Conservation (phyloP, 768 basidiomycete species). For the Coprinellus micaceus region DNA sequence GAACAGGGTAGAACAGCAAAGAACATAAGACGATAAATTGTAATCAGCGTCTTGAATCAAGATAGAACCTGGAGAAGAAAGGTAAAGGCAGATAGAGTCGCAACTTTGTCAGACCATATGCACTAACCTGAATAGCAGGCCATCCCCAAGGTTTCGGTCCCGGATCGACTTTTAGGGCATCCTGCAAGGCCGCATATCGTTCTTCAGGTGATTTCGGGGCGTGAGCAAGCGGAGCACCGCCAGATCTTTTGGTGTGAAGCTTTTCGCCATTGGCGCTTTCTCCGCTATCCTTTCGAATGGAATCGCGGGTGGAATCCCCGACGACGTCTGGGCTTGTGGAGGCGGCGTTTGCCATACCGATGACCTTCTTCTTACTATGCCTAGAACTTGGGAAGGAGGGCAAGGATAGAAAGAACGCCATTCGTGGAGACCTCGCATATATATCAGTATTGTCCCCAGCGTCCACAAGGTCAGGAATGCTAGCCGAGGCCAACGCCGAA, state of each 20-base stretch:
- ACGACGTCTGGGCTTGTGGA: not conserved
- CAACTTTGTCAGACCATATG: too few relatives aligned
- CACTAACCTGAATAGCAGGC: conserved; percentile 36
- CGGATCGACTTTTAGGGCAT: conserved; percentile 39
- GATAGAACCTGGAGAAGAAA: not conserved
- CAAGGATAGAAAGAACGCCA: too few relatives aligned
- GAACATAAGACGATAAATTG: not conserved
- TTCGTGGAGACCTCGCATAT: too few relatives aligned
- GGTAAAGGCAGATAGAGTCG: too few relatives aligned
- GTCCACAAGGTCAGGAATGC: too few relatives aligned
- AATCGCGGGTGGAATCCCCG: not conserved
- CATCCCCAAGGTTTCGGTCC: conserved; percentile 35
- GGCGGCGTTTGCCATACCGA: too few relatives aligned
- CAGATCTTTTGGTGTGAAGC: conserved; percentile 1
- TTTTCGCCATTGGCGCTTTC: conserved; percentile 15
- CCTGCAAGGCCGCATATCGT: conserved; percentile 35
- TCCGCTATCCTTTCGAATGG: conserved; percentile 20
- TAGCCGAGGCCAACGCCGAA: too few relatives aligned
- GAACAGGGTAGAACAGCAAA: too few relatives aligned
- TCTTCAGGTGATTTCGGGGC: conserved; percentile 33
- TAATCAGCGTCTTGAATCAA: not conserved
- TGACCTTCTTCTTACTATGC: too few relatives aligned
- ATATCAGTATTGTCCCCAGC: too few relatives aligned
- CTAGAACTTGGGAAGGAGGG: too few relatives aligned
- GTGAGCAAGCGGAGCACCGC: not conserved